Evolutionary conservation across 345 rosid genomes (phyloP).

Genomic region (Adansonia digitata): DNA sequence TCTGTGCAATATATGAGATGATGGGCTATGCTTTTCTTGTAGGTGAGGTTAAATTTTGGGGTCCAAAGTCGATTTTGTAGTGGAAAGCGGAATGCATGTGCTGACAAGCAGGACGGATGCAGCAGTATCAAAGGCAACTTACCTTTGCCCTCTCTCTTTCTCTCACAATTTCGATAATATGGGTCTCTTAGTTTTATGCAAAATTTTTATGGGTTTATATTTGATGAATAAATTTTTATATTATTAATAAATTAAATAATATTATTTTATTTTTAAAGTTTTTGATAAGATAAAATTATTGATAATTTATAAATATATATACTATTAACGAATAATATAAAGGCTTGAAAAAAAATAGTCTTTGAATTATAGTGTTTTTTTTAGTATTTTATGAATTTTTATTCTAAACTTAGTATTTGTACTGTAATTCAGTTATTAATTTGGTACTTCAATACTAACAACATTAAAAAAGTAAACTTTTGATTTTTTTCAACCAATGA

Average conservation of each 20-base stretch:
- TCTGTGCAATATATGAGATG: constrained; percentile 27
- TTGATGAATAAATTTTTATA: background rate
- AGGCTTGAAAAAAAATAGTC: too few species aligned
- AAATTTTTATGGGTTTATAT: background rate
- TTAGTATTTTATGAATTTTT: too few species aligned
- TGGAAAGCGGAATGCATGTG: constrained; percentile 99
- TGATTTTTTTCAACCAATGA: too few species aligned
- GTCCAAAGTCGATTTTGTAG: constrained; percentile 76
- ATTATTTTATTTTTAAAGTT: too few species aligned
- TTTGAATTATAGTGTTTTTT: too few species aligned
- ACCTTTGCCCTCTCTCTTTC: constrained; percentile 48
- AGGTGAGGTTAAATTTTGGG: constrained; percentile 51
- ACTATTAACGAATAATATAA: too few species aligned
- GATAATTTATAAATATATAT: too few species aligned
- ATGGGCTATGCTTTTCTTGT: constrained; percentile 65
- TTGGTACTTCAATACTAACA: too few species aligned
- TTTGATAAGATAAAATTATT: too few species aligned
- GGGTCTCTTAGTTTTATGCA: constrained; percentile 58
- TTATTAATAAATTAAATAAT: background rate
- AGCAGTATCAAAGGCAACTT: constrained; percentile 75
- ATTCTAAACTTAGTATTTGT: too few species aligned
- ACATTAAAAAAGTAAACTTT: too few species aligned
- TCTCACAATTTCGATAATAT: constrained; percentile 42
- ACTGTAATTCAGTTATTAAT: too few species aligned
- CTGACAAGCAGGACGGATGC: constrained; percentile 61